These are phyloP conservation scores for Pleoardoris graminearum DNA, from an alignment of 2,329 filamentous ascomycete genomes.

Conservation along the genomic window DNA sequence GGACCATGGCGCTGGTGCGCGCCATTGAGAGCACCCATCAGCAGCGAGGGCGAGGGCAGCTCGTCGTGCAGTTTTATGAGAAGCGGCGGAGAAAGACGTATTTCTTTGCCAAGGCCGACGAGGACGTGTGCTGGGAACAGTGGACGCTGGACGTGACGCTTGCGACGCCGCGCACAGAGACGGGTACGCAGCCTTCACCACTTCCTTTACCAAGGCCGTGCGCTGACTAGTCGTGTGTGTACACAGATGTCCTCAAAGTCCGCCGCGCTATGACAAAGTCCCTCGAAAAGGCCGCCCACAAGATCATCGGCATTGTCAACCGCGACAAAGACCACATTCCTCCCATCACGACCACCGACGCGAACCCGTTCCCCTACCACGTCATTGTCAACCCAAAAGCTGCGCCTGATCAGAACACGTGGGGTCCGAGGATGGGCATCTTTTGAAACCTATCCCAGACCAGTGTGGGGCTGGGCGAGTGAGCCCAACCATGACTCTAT, in stretches of 20 bases:
- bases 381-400: conserved; percentile 82
- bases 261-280: conserved; percentile 89
- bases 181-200: conserved; percentile 61
- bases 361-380: conserved; percentile 94
- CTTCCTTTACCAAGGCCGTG: neutral
- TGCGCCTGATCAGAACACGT: conserved; percentile 61
- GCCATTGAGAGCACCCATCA: conserved; percentile 66
- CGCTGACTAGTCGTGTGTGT: conserved; percentile 7
- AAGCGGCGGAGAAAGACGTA: conserved; percentile 82
- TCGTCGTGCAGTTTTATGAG: conserved; percentile 92
- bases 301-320: conserved; percentile 86
- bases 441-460: conserved; percentile 25
- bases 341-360: conserved; percentile 87
- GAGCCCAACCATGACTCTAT: conserved; percentile 5
- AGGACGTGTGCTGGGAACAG: conserved; percentile 95
- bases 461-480: conserved; percentile 5
- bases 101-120: conserved; percentile 75
- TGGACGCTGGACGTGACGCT: conserved; percentile 96
- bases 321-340: conserved; percentile 94
- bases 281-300: conserved; percentile 82
- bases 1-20: conserved; percentile 76
- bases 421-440: conserved; percentile 74
- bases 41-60: conserved; percentile 70
- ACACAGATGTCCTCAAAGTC: conserved; percentile 79
- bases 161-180: conserved; percentile 84